phyloP scores from a whole-genome alignment of 2,329 filamentous ascomycete genomes.

The Pseudogymnoascus sp. region DNA sequence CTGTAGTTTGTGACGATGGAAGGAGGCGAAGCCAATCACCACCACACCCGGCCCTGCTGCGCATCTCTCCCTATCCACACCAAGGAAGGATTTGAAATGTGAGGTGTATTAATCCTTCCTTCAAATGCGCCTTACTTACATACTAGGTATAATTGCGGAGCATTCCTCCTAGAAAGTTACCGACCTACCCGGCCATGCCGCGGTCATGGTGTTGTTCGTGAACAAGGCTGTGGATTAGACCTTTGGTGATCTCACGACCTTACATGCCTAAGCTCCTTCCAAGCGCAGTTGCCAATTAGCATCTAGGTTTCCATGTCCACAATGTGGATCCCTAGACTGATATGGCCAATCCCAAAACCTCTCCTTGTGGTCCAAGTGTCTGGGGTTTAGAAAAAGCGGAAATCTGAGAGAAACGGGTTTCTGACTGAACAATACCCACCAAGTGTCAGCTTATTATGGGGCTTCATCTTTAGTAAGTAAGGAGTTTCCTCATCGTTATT shows the following conservation, averaged over 20 bases:
- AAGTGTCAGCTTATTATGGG: background rate
- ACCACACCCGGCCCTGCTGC: background rate
- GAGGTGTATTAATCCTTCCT: background rate
- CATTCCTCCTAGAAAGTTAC: background rate
- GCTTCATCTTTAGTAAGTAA: background rate
- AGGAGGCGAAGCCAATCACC: background rate
- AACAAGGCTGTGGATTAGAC: background rate
- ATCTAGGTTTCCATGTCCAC: background rate
- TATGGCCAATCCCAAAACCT: background rate
- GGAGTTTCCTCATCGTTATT: background rate
- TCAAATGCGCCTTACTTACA: background rate
- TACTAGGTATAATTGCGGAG: background rate
- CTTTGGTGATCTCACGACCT: background rate
- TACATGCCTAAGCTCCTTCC: background rate
- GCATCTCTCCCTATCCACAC: background rate
- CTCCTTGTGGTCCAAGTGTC: background rate
- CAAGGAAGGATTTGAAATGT: background rate
- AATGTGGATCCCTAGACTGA: background rate
- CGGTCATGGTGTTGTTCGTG: background rate
- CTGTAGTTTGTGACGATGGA: background rate
- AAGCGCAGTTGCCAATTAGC: background rate
- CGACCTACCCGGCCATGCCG: background rate
- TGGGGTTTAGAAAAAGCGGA: background rate
- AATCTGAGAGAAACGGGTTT: background rate
- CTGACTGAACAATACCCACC: background rate